A percentile compares a stretch with the other conserved stretches of the same genome.
phyloP scores from a whole-genome alignment of 768 basidiomycete genomes.

The Inosperma sp. region DNA sequence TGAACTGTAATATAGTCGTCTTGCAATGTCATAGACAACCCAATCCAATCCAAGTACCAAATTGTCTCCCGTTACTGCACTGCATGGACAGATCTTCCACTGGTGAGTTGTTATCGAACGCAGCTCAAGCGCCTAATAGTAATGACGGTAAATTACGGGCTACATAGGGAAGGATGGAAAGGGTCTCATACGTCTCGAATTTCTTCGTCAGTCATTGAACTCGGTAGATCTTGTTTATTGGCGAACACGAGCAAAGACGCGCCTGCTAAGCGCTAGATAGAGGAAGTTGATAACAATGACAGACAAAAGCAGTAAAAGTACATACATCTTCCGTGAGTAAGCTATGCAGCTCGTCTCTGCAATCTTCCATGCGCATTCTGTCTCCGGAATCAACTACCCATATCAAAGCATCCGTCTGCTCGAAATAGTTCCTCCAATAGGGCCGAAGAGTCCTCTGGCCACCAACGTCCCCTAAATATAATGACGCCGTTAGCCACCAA shows the following conservation, averaged over 20 bases:
- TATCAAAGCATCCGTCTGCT: slow-evolving; percentile 95
- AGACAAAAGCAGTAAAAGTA: slow-evolving; percentile 11
- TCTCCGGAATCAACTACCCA: slow-evolving; percentile 99
- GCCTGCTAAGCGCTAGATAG: slow-evolving; percentile 78
- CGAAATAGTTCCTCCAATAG: slow-evolving; percentile 99
- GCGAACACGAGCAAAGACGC: slow-evolving; percentile 94
- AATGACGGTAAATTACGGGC: slow-evolving; percentile 9
- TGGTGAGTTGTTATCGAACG: slow-evolving; percentile 78
- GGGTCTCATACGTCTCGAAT: slow-evolving; percentile 68
- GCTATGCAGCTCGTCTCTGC: slow-evolving; percentile 79
- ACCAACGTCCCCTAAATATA: slow-evolving; percentile 86
- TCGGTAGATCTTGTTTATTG: slow-evolving; percentile 94
- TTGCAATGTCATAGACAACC: slow-evolving; percentile 86
- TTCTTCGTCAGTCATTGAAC: slow-evolving; percentile 77
- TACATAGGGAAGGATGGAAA: slow-evolving; percentile 18
- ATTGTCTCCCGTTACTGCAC: slow-evolving; percentile 85
- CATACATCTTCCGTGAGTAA: slow-evolving; percentile 90
- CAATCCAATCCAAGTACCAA: slow-evolving; percentile 84
- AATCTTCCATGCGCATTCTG: slow-evolving; percentile 84
- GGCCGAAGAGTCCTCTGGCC: slow-evolving; percentile 94
- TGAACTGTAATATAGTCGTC: slow-evolving; percentile 79
- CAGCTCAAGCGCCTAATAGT: slow-evolving; percentile 70
- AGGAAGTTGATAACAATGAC: slow-evolving; percentile 20
- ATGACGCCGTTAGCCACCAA: slow-evolving; percentile 19
- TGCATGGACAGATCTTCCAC: slow-evolving; percentile 89